A percentile compares a stretch with the other conserved stretches of the same genome.
phyloP scores from a whole-genome alignment of 768 basidiomycete genomes.

The Boletus sp. region DNA sequence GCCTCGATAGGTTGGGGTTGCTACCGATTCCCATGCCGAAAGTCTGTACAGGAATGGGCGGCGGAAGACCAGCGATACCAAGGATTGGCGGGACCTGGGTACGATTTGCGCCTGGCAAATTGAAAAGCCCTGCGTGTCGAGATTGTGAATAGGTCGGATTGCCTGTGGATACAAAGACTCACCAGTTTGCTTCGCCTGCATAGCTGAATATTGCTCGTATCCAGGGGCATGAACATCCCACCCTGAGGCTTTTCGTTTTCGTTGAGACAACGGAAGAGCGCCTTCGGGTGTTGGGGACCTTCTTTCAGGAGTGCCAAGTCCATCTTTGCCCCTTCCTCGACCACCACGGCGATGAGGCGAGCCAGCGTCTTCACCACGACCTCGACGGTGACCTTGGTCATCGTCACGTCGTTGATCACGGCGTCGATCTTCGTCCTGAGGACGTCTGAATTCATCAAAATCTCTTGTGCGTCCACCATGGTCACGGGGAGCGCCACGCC shows the following conservation, averaged over 20 bases:
- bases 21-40: slow-evolving; percentile 86
- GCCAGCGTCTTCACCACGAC: slow-evolving; percentile 42
- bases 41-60: slow-evolving; percentile 79
- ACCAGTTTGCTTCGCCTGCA: slow-evolving; percentile 99
- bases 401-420: slow-evolving; percentile 47
- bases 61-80: slow-evolving; percentile 76
- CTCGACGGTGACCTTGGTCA: slow-evolving; percentile 30
- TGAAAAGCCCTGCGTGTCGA: slow-evolving; percentile 74
- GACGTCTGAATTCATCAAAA: slow-evolving; percentile 44
- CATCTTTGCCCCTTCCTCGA: slow-evolving; percentile 47
- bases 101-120: slow-evolving; percentile 91
- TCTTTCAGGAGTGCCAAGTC: slow-evolving; percentile 68
- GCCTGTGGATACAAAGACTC: slow-evolving; percentile 12
- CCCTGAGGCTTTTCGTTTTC: slow-evolving; percentile 85
- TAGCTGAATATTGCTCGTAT: slow-evolving; percentile 90
- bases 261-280: slow-evolving; percentile 74
- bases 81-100: slow-evolving; percentile 84
- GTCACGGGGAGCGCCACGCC: slow-evolving; percentile 47
- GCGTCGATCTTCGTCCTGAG: slow-evolving; percentile 52
- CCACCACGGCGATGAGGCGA: slow-evolving; percentile 41
- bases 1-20: slow-evolving; percentile 87
- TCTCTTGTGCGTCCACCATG: slow-evolving; percentile 47
- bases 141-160: slow-evolving; percentile 5
- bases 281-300: slow-evolving; percentile 91
- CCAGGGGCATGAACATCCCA: slow-evolving; percentile 98